phyloP scores from a whole-genome alignment of 371 early-diverging fungal species.

The Choanephora cucurbitarum region DNA sequence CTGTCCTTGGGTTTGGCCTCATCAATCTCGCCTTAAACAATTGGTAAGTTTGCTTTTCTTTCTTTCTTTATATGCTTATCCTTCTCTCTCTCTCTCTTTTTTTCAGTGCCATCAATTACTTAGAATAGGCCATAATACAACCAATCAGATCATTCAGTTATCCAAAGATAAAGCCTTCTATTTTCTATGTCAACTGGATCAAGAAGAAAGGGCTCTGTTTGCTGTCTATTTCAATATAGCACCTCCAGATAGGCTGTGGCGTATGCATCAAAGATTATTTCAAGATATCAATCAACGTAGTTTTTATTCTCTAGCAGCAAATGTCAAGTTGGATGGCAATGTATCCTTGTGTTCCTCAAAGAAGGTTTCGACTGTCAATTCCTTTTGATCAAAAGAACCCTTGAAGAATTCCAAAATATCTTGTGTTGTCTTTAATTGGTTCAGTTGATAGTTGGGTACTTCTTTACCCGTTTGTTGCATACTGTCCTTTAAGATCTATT shows the following conservation, averaged over 20 bases:
- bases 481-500: slow-evolving; percentile 42
- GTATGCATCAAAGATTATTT: slow-evolving; percentile 42
- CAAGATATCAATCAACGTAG: slow-evolving; percentile 41
- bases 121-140: slow-evolving; percentile 11
- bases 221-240: slow-evolving; percentile 41
- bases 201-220: slow-evolving; percentile 28
- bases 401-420: slow-evolving; percentile 38
- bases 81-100: neutral
- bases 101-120: slow-evolving; percentile 24
- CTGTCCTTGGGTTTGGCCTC: slow-evolving; percentile 34
- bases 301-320: slow-evolving; percentile 21
- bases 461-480: slow-evolving; percentile 47
- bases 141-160: slow-evolving; percentile 5
- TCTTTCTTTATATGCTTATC: neutral
- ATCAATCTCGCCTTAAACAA: slow-evolving; percentile 16
- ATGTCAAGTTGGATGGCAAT: slow-evolving; percentile 23
- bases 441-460: slow-evolving; percentile 39
- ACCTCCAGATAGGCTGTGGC: slow-evolving; percentile 25
- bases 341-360: slow-evolving; percentile 20
- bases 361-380: slow-evolving; percentile 15
- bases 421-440: slow-evolving; percentile 31
- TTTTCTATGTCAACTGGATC: slow-evolving; percentile 23
- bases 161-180: slow-evolving; percentile 22
- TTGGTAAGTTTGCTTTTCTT: slow-evolving; percentile 21
- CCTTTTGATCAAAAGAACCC: slow-evolving; percentile 1